phyloP scores from a whole-genome alignment of 225 moss, liverwort and hornwort genomes.

The Rhytidiadelphus loreus region DNA sequence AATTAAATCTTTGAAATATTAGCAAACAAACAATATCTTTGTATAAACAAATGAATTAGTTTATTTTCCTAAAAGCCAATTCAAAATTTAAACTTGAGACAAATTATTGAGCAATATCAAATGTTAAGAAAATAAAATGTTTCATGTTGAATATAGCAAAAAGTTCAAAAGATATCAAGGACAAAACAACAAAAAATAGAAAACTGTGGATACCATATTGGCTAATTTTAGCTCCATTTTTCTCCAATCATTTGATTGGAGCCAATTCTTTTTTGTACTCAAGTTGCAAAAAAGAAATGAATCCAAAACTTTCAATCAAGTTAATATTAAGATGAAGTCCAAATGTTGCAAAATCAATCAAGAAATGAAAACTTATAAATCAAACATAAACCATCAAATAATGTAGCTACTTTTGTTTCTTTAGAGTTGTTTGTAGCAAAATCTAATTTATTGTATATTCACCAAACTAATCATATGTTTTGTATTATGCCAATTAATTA shows the following conservation, averaged over 20 bases:
- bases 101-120: not conserved
- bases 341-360: not conserved
- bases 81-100: not conserved
- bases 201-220: fast-evolving
- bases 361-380: not conserved
- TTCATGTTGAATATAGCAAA: not conserved
- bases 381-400: not conserved
- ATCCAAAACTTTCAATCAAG: not conserved
- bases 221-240: not conserved
- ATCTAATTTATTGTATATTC: not conserved
- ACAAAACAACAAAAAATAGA: not conserved
- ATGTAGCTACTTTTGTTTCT: not conserved
- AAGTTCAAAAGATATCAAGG: too few species aligned
- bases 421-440: not conserved
- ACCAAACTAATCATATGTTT: not conserved
- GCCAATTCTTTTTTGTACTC: not conserved
- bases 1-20: not conserved
- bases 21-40: not conserved
- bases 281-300: fast-evolving
- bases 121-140: not conserved
- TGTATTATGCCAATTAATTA: not conserved
- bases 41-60: too few species aligned
- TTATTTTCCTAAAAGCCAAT: fast-evolving
- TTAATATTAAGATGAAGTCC: not conserved
- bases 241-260: not conserved